Conservation (phyloP, 192 early-diverging fungal species). For the Coemansia sp. region DNA sequence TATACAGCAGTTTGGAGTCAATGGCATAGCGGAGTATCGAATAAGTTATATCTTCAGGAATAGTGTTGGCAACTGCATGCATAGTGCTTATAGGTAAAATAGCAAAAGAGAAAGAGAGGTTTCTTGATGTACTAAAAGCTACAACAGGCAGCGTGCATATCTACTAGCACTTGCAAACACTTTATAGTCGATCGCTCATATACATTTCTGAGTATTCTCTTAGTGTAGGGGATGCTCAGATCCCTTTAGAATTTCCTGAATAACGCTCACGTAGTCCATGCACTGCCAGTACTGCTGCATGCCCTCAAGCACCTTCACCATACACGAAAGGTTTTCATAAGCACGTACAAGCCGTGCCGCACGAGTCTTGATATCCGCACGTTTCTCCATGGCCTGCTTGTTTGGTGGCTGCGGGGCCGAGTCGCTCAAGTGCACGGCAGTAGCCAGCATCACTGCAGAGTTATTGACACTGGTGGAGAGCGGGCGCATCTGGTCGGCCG, state of each 20-base stretch:
- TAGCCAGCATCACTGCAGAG: conserved; percentile 43
- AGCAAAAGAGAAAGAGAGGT: no score
- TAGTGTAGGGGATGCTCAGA: conserved; percentile 45
- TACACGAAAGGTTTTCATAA: conserved; percentile 53
- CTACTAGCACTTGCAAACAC: background rate
- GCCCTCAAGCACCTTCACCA: conserved; percentile 53
- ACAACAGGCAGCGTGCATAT: no score
- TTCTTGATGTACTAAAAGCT: no score
- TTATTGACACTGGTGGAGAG: conserved; percentile 48
- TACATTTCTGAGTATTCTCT: background rate
- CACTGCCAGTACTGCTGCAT: conserved; percentile 58
- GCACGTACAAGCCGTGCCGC: conserved; percentile 36
- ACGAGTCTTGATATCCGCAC: conserved; percentile 30
- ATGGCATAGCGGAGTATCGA: no score
- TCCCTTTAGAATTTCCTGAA: conserved; percentile 44
- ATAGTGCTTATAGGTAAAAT: no score
- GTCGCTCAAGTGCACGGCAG: conserved; percentile 31
- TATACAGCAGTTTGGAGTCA: no score
- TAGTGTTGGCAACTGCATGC: no score
- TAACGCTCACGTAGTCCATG: conserved; percentile 50
- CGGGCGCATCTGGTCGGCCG: conserved; percentile 38
- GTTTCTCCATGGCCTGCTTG: conserved; percentile 13
- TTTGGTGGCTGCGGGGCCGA: conserved; percentile 19
- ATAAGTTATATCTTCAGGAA: no score
- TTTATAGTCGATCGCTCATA: background rate